Conservation (phyloP, 306 rosid species). For the Pterocarpus macrocarpus region DNA sequence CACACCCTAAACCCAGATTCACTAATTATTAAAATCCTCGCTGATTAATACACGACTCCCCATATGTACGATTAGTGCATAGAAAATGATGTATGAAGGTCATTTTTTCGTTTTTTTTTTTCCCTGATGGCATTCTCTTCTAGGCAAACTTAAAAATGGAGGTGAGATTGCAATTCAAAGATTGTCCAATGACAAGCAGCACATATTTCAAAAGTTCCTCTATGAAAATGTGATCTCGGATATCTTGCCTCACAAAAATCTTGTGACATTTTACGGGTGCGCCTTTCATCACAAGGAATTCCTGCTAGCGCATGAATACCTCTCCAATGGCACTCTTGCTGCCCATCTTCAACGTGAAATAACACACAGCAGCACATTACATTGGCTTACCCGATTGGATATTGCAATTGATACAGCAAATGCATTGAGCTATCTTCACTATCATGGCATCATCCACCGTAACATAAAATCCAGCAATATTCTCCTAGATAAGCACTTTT, state of each 20-base stretch:
- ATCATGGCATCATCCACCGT: slow-evolving; percentile 32
- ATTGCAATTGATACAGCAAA: slow-evolving; percentile 45
- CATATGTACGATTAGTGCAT: too few species aligned
- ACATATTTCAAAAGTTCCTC: slow-evolving; percentile 22
- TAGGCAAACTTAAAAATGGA: slow-evolving; percentile 43
- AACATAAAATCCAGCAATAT: slow-evolving; percentile 39
- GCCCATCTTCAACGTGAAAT: background rate
- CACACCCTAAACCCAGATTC: too few species aligned
- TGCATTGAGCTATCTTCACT: slow-evolving; percentile 40
- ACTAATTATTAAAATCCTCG: too few species aligned
- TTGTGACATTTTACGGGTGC: too few species aligned
- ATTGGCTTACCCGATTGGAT: slow-evolving; percentile 37
- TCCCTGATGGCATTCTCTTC: background rate
- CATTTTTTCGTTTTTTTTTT: slow-evolving; percentile 44
- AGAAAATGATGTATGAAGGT: too few species aligned
- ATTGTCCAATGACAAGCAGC: background rate
- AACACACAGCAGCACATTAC: background rate
- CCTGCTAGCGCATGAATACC: slow-evolving; percentile 36
- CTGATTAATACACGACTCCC: background rate
- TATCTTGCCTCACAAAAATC: too few species aligned
- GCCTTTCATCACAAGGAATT: too few species aligned
- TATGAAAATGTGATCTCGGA: background rate
- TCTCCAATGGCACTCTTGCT: slow-evolving; percentile 40
- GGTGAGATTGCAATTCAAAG: slow-evolving; percentile 28
- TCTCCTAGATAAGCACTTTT: slow-evolving; percentile 28